Evolutionary conservation across 306 rosid species (phyloP).

Genomic region (Fagus crenata): DNA sequence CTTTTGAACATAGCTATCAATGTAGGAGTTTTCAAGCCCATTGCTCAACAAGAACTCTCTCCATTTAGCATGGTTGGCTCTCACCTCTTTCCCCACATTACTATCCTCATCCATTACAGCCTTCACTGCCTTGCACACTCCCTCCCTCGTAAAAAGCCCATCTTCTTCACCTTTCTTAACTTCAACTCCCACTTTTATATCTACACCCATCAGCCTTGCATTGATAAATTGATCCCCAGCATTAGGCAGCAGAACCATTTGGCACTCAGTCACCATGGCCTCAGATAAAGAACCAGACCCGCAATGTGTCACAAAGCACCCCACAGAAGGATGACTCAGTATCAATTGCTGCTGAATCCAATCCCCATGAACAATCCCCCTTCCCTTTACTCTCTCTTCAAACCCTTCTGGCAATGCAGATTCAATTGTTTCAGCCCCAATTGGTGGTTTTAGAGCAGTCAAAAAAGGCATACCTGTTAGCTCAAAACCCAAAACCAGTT

Average conservation of each 20-base stretch:
- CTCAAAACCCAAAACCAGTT: conserved; percentile 68
- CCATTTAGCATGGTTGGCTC: conserved; percentile 47
- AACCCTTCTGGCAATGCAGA: conserved; percentile 64
- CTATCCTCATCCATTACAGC: conserved; percentile 43
- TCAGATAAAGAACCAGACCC: conserved; percentile 71
- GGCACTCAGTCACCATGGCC: conserved; percentile 53
- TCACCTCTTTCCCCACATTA: conserved; percentile 41
- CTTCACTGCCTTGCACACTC: conserved; percentile 46
- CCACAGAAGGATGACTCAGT: conserved; percentile 65
- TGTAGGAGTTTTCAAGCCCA: conserved; percentile 49
- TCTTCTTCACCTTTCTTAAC: conserved; percentile 57
- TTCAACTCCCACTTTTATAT: conserved; percentile 59
- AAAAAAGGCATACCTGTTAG: conserved; percentile 57
- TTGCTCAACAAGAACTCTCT: conserved; percentile 40
- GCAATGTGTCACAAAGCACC: conserved; percentile 79
- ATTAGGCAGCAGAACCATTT: conserved; percentile 53
- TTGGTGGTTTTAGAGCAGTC: conserved; percentile 52
- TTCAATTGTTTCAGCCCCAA: conserved; percentile 40
- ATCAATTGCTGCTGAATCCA: conserved; percentile 72
- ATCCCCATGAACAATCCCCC: conserved; percentile 58
- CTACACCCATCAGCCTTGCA: conserved; percentile 54
- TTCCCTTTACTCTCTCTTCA: conserved; percentile 41
- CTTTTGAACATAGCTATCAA: conserved; percentile 43
- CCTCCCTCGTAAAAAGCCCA: conserved; percentile 49
- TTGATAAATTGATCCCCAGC: conserved; percentile 56